Evolutionary conservation across 1,139 yeast genomes (phyloP), one percentile per base, ranked within the genome.

Genomic region (Saccharomyces hybrid): DNA sequence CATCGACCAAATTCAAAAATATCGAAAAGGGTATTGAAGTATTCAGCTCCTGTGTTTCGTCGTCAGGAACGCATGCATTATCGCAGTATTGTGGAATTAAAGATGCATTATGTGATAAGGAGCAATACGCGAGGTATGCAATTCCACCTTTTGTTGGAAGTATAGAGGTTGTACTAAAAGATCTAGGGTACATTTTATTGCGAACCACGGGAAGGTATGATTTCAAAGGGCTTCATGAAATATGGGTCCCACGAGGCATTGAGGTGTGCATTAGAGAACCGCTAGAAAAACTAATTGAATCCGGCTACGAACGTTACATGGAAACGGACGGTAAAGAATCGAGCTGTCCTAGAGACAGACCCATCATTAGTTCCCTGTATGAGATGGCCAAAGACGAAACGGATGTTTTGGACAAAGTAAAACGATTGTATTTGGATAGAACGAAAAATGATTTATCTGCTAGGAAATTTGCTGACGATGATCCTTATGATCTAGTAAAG

Each of bases 131-230:
- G 1, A 70, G 81, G 53, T 82, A 74, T 57, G 73, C 79, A 2
- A 72, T 85, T 5, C 90, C 91, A 0, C 87, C 88, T n/a, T 84
- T 84, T 60, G 73, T 71, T 52, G 95, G 91, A 0, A 72, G 82
- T 1, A 74, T 86, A 19, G 93, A 87, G 61, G 64, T 88, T 29
- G 88, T 88, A 0, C 63, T 89, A 13, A 81, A 83, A 51, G 86
- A 86, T 53, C 66, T 86, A 14, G 96, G 96, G 0, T 82, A 79
- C 59, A 61, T 88, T 1, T 82, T 83, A 53, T 67, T 88, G 41
- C 78, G 78, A 27, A 83, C 89, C 1, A 82, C 86, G 0, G 93
- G 95, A 1, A 65, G 60, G n/a, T 72, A 76, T 52, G 67, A 70
- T 2, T 70, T 59, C 31, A 70, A 66, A 6, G 76, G 78, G 3